Percentiles rank a stretch among this genome's conserved stretches.
Conservation (phyloP, 2,329 filamentous ascomycete genomes). For the Penicillium polonicum region DNA sequence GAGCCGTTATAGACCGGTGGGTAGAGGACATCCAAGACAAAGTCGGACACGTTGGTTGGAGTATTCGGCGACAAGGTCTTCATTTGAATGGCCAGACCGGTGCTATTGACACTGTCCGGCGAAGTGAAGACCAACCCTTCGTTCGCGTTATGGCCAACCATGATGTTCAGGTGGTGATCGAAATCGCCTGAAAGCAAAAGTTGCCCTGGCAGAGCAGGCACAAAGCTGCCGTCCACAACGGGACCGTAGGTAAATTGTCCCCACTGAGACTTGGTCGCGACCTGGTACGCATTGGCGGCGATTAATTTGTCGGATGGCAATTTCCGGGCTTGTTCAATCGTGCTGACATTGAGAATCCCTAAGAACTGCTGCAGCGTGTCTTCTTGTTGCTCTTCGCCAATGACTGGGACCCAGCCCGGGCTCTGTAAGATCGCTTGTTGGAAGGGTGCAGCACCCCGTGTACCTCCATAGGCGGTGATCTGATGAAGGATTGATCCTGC, state of each 20-base stretch:
- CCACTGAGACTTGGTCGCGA: slow-evolving; percentile 36
- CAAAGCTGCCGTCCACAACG: slow-evolving; percentile 52
- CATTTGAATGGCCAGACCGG: slow-evolving; percentile 22
- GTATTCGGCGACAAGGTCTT: slow-evolving; percentile 26
- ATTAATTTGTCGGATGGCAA: slow-evolving; percentile 43
- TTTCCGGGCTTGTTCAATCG: slow-evolving; percentile 45
- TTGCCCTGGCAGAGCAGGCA: slow-evolving; percentile 47
- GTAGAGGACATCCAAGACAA: slow-evolving; percentile 52
- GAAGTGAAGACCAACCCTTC: slow-evolving; percentile 46
- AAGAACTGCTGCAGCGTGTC: slow-evolving; percentile 42
- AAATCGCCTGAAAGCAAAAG: slow-evolving; percentile 47
- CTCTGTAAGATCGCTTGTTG: slow-evolving; percentile 48
- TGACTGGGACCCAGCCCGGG: slow-evolving; percentile 39
- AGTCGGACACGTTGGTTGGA: slow-evolving; percentile 34
- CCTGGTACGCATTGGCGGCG: slow-evolving; percentile 46
- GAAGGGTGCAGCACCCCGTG: slow-evolving; percentile 38
- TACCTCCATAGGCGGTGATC: slow-evolving; percentile 53
- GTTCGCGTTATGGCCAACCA: slow-evolving; percentile 47
- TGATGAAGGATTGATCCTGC: slow-evolving; percentile 57
- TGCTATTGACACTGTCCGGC: slow-evolving; percentile 31
- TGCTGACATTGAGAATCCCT: slow-evolving; percentile 43
- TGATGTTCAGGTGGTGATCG: slow-evolving; percentile 46
- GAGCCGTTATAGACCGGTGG: slow-evolving; percentile 51
- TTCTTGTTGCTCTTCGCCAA: slow-evolving; percentile 40
- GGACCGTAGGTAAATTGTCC: slow-evolving; percentile 50